These are phyloP conservation scores for Magnolia sinica DNA, from an alignment of 164 flowering plant genomes.

Conservation along the genomic window DNA sequence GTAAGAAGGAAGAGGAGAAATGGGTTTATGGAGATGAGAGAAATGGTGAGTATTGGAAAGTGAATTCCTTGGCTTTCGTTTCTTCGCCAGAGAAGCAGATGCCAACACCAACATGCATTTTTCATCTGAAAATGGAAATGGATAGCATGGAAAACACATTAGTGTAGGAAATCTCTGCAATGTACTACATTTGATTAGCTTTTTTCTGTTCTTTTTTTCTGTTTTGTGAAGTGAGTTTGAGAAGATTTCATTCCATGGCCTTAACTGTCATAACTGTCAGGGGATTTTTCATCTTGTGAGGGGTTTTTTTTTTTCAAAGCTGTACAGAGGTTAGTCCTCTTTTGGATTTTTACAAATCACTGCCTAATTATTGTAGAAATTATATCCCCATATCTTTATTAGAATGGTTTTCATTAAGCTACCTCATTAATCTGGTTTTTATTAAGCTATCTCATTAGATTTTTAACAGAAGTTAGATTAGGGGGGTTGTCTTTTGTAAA, in stretches of 20 bases:
- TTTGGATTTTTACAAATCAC: no score
- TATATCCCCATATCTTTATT: no score
- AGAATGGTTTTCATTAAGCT: no score
- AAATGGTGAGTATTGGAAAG: conserved; percentile 47
- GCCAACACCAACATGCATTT: conserved; percentile 30
- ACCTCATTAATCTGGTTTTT: no score
- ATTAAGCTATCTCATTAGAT: no score
- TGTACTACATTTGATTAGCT: not conserved
- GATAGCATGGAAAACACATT: conserved; percentile 17
- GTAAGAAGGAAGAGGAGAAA: conserved; percentile 42
- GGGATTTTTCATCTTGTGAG: not conserved
- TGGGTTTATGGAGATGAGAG: conserved; percentile 42
- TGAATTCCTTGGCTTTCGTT: conserved; percentile 32
- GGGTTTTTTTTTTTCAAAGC: not conserved
- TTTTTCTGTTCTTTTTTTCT: not conserved
- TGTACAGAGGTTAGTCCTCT: no score
- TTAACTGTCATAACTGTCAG: not conserved
- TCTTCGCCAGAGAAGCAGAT: conserved; percentile 30
- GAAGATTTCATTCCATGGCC: not conserved
- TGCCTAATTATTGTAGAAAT: no score
- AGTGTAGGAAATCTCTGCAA: conserved; percentile 11
- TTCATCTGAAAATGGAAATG: conserved; percentile 32
- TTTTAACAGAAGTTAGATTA: no score
- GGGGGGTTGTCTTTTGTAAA: no score
- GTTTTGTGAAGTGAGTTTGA: not conserved